Percentiles rank a stretch among this genome's conserved stretches.
phyloP scores from a whole-genome alignment of 2,329 filamentous ascomycete genomes.

The Fusarium anthophilum region DNA sequence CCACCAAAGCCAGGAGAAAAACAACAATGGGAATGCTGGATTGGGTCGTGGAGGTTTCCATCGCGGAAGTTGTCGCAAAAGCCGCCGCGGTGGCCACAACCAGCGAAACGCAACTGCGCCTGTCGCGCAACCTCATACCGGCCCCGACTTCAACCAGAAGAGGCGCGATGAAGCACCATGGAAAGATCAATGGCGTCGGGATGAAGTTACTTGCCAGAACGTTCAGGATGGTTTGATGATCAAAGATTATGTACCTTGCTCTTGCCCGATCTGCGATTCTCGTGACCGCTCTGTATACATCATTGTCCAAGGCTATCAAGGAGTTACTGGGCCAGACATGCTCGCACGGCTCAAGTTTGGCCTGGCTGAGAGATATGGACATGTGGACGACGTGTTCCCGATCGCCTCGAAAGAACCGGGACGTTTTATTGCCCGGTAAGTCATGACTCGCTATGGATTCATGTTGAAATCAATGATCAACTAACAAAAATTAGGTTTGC shows the following conservation, averaged over 20 bases:
- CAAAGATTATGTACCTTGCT: conserved; percentile 44
- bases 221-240: not conserved
- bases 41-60: conserved; percentile 21
- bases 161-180: conserved; percentile 24
- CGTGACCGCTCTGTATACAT: conserved; percentile 48
- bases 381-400: conserved; percentile 44
- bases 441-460: not conserved
- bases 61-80: conserved; percentile 18
- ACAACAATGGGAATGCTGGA: not conserved
- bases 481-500: conserved; percentile 38
- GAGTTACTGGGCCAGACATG: conserved; percentile 30
- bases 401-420: conserved; percentile 13
- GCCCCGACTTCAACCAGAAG: conserved; percentile 11
- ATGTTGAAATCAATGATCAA: not conserved
- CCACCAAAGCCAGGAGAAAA: conserved; percentile 20
- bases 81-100: conserved; percentile 28
- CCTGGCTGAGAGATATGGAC: conserved; percentile 42
- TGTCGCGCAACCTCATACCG: conserved; percentile 3
- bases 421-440: conserved; percentile 45
- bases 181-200: conserved; percentile 33
- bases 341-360: conserved; percentile 45
- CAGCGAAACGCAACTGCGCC: conserved; percentile 36
- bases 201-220: conserved; percentile 39
- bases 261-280: conserved; percentile 42
- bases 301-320: conserved; percentile 9